These are phyloP conservation scores for Rosa multiflora DNA, from an alignment of 306 rosid species.

Conservation along the genomic window DNA sequence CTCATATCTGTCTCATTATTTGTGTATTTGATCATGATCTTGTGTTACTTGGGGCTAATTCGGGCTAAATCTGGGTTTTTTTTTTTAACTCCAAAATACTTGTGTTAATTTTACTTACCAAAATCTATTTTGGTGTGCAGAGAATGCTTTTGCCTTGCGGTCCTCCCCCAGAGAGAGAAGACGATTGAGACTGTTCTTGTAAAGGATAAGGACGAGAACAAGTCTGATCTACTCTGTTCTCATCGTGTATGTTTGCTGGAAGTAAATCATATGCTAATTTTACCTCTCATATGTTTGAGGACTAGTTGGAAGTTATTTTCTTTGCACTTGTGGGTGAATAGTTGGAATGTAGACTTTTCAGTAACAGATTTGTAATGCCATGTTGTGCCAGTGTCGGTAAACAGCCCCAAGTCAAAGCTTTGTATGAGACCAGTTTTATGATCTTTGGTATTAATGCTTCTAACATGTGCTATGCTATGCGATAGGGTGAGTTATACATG, in stretches of 20 bases:
- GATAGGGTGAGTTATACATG: not conserved
- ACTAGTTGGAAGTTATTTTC: not conserved
- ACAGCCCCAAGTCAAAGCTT: not conserved
- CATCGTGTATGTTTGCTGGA: not conserved
- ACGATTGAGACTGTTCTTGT: conserved; percentile 44
- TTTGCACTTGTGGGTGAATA: not conserved
- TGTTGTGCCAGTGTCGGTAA: not conserved
- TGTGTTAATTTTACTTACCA: not conserved
- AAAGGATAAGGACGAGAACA: not conserved
- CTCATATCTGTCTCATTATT: not conserved
- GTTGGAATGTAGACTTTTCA: not conserved
- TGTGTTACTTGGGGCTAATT: not conserved
- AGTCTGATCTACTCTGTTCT: not conserved
- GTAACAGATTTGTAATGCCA: not conserved
- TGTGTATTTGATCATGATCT: not conserved
- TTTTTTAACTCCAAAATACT: not conserved
- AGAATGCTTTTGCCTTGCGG: conserved; percentile 98
- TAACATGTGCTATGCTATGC: not conserved
- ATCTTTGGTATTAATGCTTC: not conserved
- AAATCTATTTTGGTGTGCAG: conserved; percentile 32
- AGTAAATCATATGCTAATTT: not conserved
- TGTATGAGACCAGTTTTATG: not conserved
- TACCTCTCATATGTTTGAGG: not conserved
- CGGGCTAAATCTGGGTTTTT: not conserved
- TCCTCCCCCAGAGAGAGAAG: conserved; percentile 90